Percentiles rank a stretch among this genome's conserved stretches.
Conservation (phyloP, 2,329 filamentous ascomycete species). For the Penicillium brevicompactum region DNA sequence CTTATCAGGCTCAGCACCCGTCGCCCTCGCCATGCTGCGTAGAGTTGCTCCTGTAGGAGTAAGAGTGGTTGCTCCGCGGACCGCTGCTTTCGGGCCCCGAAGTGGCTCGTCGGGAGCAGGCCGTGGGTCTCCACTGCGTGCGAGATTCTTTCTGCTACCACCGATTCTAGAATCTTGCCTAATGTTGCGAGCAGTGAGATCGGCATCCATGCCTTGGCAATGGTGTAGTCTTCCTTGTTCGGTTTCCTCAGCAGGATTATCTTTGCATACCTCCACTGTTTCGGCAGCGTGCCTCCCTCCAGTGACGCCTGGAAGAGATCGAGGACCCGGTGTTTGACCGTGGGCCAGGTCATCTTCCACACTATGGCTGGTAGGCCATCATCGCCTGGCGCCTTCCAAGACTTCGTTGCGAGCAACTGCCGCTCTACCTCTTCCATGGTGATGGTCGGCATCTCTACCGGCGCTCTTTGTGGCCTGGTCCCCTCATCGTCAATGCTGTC, state of each 20-base stretch:
- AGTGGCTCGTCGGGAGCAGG: too few relatives aligned
- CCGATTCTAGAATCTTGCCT: slow-evolving; percentile 32
- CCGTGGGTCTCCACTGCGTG: too few relatives aligned
- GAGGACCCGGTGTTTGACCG: slow-evolving; percentile 23
- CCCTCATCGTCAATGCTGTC: slow-evolving; percentile 18
- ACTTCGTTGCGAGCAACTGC: slow-evolving; percentile 4
- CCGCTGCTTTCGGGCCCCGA: slow-evolving; percentile 37
- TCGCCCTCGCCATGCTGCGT: slow-evolving; percentile 28
- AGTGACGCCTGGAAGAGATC: slow-evolving; percentile 21
- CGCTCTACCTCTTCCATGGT: slow-evolving; percentile 25
- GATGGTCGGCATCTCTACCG: slow-evolving; percentile 15
- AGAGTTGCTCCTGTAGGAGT: slow-evolving; percentile 29
- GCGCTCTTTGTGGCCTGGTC: slow-evolving; percentile 13
- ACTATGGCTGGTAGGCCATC: slow-evolving; percentile 22
- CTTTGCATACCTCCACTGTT: slow-evolving; percentile 22
- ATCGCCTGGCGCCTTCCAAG: too few relatives aligned
- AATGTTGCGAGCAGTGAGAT: slow-evolving; percentile 31
- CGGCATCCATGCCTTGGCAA: slow-evolving; percentile 23
- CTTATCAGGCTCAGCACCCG: slow-evolving; percentile 10
- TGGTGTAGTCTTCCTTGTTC: slow-evolving; percentile 23
- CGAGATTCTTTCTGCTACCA: slow-evolving; percentile 34
- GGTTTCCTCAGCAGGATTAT: slow-evolving; percentile 26
- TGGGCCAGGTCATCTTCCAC: slow-evolving; percentile 27
- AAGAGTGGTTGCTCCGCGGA: slow-evolving; percentile 39
- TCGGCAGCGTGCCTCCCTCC: slow-evolving; percentile 15